Evolutionary conservation across 352 stramenopile genomes (phyloP), one percentile per base, ranked within the genome.

Genomic region (Phytopythium kandeliae): DNA sequence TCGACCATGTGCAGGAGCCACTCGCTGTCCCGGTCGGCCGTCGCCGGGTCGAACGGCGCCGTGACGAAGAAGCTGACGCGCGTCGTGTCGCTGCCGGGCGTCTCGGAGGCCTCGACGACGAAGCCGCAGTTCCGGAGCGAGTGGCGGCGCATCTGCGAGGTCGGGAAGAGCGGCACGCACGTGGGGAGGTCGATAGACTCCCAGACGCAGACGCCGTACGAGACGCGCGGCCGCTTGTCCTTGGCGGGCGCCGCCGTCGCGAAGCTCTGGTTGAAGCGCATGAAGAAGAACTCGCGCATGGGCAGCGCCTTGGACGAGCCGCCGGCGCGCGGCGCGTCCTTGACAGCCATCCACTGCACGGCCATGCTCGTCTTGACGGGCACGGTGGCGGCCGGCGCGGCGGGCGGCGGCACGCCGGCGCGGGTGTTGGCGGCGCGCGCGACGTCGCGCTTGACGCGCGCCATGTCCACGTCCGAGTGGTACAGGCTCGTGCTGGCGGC

Each of bases 11-110:
- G 77, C 42, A 88, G 45, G 16, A 88, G 61, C 78, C 78, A 89
- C 50, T 63, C 58, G 25, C 67, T 64, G 49, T 86, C 68, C 9
- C 64, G 58, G 38, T 82, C 65, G 4, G 80, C 47, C 4, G 67
- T 74, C 17, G 45, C 54, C 5, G 54, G 43, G 48, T 75, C 55
- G 21, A 79, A 68, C 13, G 74, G 65, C 17, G 66, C 57, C 21
- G 71, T 79, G 35, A 86, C 58, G 57, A 89, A 92, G 62, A 90
- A 89, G 53, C 79, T 84, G 24, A 92, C 74, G 28, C 80, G 80
- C 25, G 76, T 87, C 13, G 73, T 70, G 44, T 76, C 63, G 10
- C 71, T 81, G 41, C 71, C 79, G 33, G 65, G 69, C 33, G 68
- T 55, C 38, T 85, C 68, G 25, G 74, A 80, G 24, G 77, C 74